A percentile compares a stretch with the other conserved stretches of the same genome.
Conservation (phyloP, 2,329 filamentous ascomycete species). For the Trichophaea hybrida region DNA sequence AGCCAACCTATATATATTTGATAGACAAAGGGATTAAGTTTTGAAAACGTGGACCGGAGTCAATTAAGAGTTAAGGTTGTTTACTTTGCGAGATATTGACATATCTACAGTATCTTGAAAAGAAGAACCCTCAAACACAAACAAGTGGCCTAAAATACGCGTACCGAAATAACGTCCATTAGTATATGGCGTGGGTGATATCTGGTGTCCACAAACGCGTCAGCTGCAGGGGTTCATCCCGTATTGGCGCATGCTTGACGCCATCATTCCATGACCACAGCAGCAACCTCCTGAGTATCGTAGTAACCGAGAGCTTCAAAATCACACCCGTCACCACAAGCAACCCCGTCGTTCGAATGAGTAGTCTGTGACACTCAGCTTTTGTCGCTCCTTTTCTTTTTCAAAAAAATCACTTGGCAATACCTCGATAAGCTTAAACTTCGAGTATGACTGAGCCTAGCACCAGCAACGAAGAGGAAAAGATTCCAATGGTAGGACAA, state of each 20-base stretch:
- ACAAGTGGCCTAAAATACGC: no score
- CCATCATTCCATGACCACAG: background rate
- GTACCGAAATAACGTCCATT: no score
- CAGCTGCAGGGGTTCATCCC: background rate
- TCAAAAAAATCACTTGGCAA: slow-evolving; percentile 1
- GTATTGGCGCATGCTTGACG: background rate
- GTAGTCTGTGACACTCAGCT: slow-evolving; percentile 20
- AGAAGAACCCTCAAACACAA: no score
- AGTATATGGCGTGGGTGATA: no score
- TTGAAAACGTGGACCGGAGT: no score
- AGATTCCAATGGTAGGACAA: slow-evolving; percentile 42
- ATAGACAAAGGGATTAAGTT: no score
- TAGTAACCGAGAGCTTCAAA: background rate
- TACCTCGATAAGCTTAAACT: background rate
- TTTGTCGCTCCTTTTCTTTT: slow-evolving; percentile 1
- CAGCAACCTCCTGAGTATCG: background rate
- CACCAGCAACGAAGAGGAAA: slow-evolving; percentile 34
- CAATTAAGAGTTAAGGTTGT: no score
- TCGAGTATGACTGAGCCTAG: slow-evolving; percentile 3
- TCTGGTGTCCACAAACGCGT: no score
- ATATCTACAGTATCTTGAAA: no score
- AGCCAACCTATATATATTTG: no score
- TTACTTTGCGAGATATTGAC: no score
- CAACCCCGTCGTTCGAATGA: slow-evolving; percentile 9
- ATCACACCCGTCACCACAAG: background rate